phyloP scores from a whole-genome alignment of 805 yeast species.

The Candida manassasensis region DNA sequence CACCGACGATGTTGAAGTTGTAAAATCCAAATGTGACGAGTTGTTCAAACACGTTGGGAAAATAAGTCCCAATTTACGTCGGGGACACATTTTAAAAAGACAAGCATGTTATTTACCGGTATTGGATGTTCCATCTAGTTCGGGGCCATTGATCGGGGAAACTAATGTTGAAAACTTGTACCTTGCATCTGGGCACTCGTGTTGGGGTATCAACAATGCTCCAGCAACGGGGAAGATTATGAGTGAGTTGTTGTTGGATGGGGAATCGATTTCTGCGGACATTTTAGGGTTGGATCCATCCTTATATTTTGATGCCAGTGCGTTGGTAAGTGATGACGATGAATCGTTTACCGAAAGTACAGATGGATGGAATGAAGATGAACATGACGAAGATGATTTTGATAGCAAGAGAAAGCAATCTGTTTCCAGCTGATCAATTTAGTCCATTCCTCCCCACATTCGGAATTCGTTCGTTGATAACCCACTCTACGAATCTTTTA shows the following conservation, averaged over 20 bases:
- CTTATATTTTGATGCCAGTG: slow-evolving; percentile 74
- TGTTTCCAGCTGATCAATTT: too few relatives aligned
- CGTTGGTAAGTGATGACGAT: slow-evolving; percentile 24
- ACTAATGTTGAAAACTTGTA: slow-evolving; percentile 78
- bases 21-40: slow-evolving; percentile 82
- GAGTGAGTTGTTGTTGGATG: slow-evolving; percentile 84
- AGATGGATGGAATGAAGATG: too few relatives aligned
- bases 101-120: slow-evolving; percentile 97
- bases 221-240: slow-evolving; percentile 94
- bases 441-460: too few relatives aligned
- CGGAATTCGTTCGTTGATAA: too few relatives aligned
- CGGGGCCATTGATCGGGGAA: slow-evolving; percentile 93
- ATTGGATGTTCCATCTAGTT: slow-evolving; percentile 82
- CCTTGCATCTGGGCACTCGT: slow-evolving; percentile 90
- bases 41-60: slow-evolving; percentile 76
- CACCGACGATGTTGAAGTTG: slow-evolving; percentile 88
- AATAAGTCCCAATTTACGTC: slow-evolving; percentile 61
- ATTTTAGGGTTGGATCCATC: slow-evolving; percentile 81
- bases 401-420: too few relatives aligned
- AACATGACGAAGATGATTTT: not conserved
- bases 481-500: too few relatives aligned
- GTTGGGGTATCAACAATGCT: slow-evolving; percentile 98
- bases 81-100: slow-evolving; percentile 71
- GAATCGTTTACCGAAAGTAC: too few relatives aligned
- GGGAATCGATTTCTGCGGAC: slow-evolving; percentile 72